Evolutionary conservation across 208 protist genomes (phyloP), one percentile per base, ranked within the genome.

Genomic region (Trypanosoma lewisi): DNA sequence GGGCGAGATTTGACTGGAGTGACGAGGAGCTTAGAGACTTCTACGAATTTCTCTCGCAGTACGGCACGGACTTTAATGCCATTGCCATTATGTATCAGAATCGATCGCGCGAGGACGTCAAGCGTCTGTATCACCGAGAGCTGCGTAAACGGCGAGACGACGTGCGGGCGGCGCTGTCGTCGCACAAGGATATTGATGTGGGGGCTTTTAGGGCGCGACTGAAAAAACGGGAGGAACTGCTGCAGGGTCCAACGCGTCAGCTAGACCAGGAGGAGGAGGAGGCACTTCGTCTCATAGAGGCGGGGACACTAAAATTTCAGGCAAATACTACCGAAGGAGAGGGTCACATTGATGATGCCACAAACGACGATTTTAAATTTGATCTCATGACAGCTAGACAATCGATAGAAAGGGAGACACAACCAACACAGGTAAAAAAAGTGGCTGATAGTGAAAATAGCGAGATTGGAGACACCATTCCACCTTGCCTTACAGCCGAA

Each of bases 61-160:
- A 83, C 73, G 92, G 92, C 48, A 93, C 88, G 0, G 88, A 97
- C 75, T 97, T 97, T 57, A 80, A 75, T 36, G 81, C 85, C 41
- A 94, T 97, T 44, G 76, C 86, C 9, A 69, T 93, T 6, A 67
- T 95, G 44, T 92, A 90, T 67, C 73, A 79, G 0, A 69, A 70
- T 1, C 76, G 80, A 34, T 75, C 64, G 6, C 79, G 89, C 23
- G 73, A 67, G 42, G 84, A 97, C 30, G 77, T 97, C 33, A 91
- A 94, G 68, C 78, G 77, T 17, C 83, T 95, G 12, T 97, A 92
- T 53, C 77, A 85, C 36, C 77, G 80, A 2, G 89, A 97, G 66
- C 70, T 84, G 61, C 83, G 81, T 36, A 77, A 73, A 36, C 70
- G 79, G 44, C 75, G 67, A 8, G 73, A 72, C 7, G 76, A 81